Base-by-base conservation (phyloP, 2,329 filamentous ascomycete genomes). In the Salinomyces thailandicus region DNA sequence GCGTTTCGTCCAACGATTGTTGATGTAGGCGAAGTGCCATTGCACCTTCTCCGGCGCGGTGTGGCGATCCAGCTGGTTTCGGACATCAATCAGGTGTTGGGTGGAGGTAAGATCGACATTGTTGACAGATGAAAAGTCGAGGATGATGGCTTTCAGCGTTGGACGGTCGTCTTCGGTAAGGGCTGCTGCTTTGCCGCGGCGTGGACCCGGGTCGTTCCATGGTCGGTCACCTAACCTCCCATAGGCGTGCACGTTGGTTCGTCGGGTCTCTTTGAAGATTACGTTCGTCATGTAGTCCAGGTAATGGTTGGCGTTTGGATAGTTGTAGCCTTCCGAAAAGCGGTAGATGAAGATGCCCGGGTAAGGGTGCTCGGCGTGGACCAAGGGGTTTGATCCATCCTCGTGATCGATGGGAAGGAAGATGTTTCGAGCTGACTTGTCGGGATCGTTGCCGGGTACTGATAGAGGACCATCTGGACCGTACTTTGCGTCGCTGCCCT, bases 331-430 rank as follows among this genome's bases (percentile, higher is more conserved):
- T 63, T 96, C 89, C 0, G 82, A 78, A 61, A 94, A 95, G 30
- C 89, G 79, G 66, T 93, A 96, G 54, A 96, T 93, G 62, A 96
- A 93, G 47, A 98, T 73, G 35, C 91, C 91, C 0, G 89, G 89
- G 52, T 91, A 85, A 1, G 91, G 87, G 37, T 76, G 76, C 43
- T 83, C 71, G n/a, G 93, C 68, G 8, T 81, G 72, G 31, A 96
- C 71, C 17, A 80, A 71, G 0, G 89, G 89, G 58, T 96, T 96
- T 1, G 85, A 86, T 18, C 89, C 89, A 56, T 96, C 89, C n/a
- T 71, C 69, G 57, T 93, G 85, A 50, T 84, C 77, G 40, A 95
- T 69, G 0, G 91, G 91, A 14, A 96, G 63, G 69, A 91, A 98
- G 18, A 94, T 74, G 46, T 85, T 86, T 30, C 89, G 77, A 5